Base-by-base conservation (phyloP, 1,284 basidiomycete species). In the Austroboletus niveus region DNA sequence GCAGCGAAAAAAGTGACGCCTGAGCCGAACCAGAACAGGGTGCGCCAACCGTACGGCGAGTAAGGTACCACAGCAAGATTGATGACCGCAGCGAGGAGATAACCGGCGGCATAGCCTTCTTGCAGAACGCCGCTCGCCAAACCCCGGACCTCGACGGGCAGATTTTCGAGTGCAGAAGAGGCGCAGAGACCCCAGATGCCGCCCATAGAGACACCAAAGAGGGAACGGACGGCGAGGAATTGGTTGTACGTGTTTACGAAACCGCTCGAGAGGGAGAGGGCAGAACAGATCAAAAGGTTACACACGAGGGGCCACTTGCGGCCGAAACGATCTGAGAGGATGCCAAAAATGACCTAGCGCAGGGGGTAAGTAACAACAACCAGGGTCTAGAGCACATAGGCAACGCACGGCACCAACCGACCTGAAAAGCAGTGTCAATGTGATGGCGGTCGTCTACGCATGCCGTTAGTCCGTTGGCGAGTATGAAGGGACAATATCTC, bases 371-470 rank as follows among this genome's bases (percentile, higher is more conserved):
- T 29, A 29, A 29, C 27, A 29, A 29, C 27, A 8, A 29, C 27
- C 27, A 8, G 27, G 27, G 27, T 29, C 27, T 29, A 29, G 6
- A 29, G 27, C 27, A 29, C 7, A 8, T 29, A 29, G 27, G 27
- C 8, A 29, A 49, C 76, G 70, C 52, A 87, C 81, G 31, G 94
- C 94, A 24, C 95, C 96, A 31, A 82, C 72, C 1, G 90, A 89
- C 48, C 96, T 85, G 76, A 97, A 92, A 31, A 98, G 82, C 1
- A 98, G 78, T 0, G 95, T 98, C 45, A 98, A 79, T 4, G 95
- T 98, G 66, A 99, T 94, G 8, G 92, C 82, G 29, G 84, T 84
- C 45, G 89, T 87, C 85, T 89, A 59, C 32, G 44, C 22, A 34
- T 24, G 24, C 40, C 36, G 34, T 42, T 40, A 46, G 41, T 45